Conservation (phyloP, 2,329 filamentous ascomycete genomes). For the Monilinia fructicola region DNA sequence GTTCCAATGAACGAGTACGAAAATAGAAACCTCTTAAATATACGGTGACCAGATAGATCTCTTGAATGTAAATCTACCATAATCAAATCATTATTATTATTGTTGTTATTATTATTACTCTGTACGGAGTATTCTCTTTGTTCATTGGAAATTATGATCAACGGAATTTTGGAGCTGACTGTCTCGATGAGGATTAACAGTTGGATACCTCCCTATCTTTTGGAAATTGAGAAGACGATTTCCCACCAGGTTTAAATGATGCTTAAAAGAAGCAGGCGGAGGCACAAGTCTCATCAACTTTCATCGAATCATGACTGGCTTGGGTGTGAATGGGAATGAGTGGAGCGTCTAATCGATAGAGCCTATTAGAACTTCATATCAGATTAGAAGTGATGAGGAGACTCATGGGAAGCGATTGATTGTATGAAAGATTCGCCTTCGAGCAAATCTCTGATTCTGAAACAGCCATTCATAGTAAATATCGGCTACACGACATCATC, state of each 20-base stretch:
- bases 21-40: conserved; percentile 2
- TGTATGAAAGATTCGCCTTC: background rate
- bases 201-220: background rate
- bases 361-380: background rate
- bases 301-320: background rate
- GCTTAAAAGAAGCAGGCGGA: conserved; percentile 7
- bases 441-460: background rate
- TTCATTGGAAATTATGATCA: conserved; percentile 14
- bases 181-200: conserved; percentile 4
- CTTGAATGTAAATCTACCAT: background rate
- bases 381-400: background rate
- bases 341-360: background rate
- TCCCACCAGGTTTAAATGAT: conserved; percentile 1
- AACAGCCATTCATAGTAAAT: background rate
- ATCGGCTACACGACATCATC: background rate
- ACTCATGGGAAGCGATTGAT: background rate
- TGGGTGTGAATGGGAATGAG: background rate
- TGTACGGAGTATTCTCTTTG: too few species aligned
- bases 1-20: background rate
- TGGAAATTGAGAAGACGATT: conserved; percentile 12
- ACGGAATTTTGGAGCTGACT: background rate
- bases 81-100: background rate
- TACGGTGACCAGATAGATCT: background rate
- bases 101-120: too few species aligned
- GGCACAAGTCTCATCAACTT: background rate